A percentile compares a stretch with the other conserved stretches of the same genome.
Conservation (phyloP, 805 yeast species). For the Candida maris region DNA sequence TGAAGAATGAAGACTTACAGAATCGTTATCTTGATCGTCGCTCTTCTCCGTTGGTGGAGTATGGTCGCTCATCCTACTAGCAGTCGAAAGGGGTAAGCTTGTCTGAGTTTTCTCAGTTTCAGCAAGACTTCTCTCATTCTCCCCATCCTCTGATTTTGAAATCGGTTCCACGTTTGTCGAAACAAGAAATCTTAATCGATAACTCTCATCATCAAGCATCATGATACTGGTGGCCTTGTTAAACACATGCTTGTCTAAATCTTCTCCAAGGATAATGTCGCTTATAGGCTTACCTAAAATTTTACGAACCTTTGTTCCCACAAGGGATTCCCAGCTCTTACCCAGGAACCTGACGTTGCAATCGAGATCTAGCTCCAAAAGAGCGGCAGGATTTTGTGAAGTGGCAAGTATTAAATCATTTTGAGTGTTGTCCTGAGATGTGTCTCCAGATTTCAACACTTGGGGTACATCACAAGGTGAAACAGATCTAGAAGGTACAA, state of each 20-base stretch:
- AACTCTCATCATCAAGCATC: conserved; percentile 71
- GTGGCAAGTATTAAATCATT: conserved; percentile 58
- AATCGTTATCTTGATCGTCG: conserved; percentile 21
- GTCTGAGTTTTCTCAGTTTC: conserved; percentile 3
- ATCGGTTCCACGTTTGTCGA: conserved; percentile 22
- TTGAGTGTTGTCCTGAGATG: conserved; percentile 10
- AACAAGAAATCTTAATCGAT: conserved; percentile 69
- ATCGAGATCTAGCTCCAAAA: conserved; percentile 77
- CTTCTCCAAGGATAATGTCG: conserved; percentile 60
- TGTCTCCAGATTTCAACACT: conserved; percentile 14
- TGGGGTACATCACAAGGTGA: conserved; percentile 16
- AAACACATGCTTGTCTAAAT: conserved; percentile 64
- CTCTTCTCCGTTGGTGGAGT: background rate
- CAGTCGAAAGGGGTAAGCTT: background rate
- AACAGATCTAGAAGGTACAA: conserved; percentile 19
- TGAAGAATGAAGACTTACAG: conserved; percentile 26
- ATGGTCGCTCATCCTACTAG: background rate
- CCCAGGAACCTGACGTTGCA: conserved; percentile 75
- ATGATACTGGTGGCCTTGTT: conserved; percentile 65
- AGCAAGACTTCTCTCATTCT: conserved; percentile 14
- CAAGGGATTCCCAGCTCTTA: conserved; percentile 72
- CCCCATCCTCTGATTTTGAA: conserved; percentile 6
- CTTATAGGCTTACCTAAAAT: conserved; percentile 57
- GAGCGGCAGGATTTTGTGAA: conserved; percentile 68
- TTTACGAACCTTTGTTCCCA: conserved; percentile 60